Evolutionary conservation across 1,139 yeast genomes (phyloP).

Genomic region (Sugiyamaella japonica): DNA sequence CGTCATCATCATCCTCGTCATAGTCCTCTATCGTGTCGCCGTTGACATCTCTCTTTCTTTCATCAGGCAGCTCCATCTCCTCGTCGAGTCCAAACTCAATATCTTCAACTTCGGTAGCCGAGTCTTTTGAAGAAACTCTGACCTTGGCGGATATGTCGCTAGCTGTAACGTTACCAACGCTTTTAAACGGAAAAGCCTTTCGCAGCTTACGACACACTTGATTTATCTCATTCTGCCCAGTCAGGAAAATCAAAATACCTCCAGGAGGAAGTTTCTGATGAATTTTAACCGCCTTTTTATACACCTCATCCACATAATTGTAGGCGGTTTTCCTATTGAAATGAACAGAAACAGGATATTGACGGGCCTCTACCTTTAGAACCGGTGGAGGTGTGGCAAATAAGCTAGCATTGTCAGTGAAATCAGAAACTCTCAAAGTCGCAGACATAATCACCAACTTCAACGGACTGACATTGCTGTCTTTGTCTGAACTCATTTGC

Average conservation of each 20-base stretch:
- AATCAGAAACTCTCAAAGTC: conserved; percentile 88
- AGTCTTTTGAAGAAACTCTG: conserved; percentile 56
- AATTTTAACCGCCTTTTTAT: conserved; percentile 79
- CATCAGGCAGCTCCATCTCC: conserved; percentile 26
- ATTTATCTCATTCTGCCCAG: conserved; percentile 92
- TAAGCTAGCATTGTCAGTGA: conserved; percentile 72
- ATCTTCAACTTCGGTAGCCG: conserved; percentile 83
- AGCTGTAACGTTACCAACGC: conserved; percentile 32
- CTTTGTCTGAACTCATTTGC: conserved; percentile 41
- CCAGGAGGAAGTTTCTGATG: conserved; percentile 90
- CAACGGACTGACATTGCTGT: conserved; percentile 50
- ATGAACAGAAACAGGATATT: conserved; percentile 90
- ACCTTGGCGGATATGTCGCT: conserved; percentile 36
- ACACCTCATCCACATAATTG: conserved; percentile 85
- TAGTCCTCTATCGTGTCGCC: conserved; percentile 49
- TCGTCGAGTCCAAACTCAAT: conserved; percentile 66
- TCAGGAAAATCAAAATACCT: conserved; percentile 85
- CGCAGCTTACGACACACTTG: conserved; percentile 69
- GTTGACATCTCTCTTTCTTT: conserved; percentile 44
- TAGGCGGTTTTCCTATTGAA: conserved; percentile 77
- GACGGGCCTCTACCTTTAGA: conserved; percentile 89
- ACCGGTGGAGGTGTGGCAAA: conserved; percentile 87
- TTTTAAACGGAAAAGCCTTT: conserved; percentile 65
- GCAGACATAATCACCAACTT: conserved; percentile 82
- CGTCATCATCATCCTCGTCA: conserved; percentile 52